Percentiles rank a stretch among this genome's conserved stretches.
Conservation (phyloP, 352 stramenopile genomes). For the Globisporangium barbulae region DNA sequence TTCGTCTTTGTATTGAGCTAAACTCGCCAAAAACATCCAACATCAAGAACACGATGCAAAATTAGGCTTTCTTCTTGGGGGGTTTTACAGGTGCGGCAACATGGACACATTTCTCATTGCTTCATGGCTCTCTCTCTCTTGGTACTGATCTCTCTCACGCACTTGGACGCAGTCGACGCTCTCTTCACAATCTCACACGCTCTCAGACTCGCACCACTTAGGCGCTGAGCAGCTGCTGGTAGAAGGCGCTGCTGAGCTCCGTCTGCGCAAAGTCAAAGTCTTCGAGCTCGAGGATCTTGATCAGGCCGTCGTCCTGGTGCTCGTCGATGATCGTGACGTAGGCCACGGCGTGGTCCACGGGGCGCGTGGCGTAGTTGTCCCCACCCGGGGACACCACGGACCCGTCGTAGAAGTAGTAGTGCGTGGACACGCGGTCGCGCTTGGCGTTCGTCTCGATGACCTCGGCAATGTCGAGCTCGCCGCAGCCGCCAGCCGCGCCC, state of each 20-base stretch:
- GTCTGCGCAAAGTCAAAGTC: constrained; percentile 26
- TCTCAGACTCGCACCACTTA: background rate
- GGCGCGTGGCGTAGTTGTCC: constrained; percentile 35
- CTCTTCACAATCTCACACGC: background rate
- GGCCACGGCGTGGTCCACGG: constrained; percentile 20
- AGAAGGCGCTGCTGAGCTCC: background rate
- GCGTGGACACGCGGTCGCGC: constrained; percentile 19
- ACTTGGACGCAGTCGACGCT: background rate
- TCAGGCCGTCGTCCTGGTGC: constrained; percentile 13
- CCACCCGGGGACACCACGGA: constrained; percentile 17
- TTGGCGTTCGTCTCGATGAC: constrained; percentile 60
- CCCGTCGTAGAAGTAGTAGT: constrained; percentile 28
- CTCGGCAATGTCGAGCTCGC: constrained; percentile 70
- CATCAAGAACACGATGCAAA: background rate
- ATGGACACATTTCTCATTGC: background rate
- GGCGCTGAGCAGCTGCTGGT: constrained; percentile 11
- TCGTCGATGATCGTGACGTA: constrained; percentile 40
- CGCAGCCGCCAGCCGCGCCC: constrained; percentile 49
- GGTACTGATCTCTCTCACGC: background rate
- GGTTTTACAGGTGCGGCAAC: background rate
- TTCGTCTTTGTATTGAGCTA: background rate
- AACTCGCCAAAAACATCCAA: background rate
- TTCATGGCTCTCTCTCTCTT: background rate
- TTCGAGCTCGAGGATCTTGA: constrained; percentile 35
- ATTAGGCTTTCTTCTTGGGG: background rate